Evolutionary conservation across 2,329 filamentous ascomycete species (phyloP), one percentile per base, ranked within the genome.

Genomic region (Fusarium mangiferae): DNA sequence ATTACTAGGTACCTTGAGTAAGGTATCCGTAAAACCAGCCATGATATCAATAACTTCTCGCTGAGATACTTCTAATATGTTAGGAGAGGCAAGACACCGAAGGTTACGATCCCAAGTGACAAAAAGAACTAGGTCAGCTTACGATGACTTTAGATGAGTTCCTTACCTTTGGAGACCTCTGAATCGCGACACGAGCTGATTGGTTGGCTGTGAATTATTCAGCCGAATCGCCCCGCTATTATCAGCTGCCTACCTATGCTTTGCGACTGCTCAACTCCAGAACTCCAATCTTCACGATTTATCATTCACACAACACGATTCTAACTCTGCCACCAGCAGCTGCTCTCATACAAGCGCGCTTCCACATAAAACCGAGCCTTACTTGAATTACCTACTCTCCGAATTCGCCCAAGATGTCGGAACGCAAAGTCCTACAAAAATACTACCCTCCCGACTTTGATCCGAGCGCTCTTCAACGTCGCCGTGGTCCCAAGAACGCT

Each of bases 401-500:
- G 8, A 36, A 33, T 38, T 39, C 57, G 70, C 33, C 79, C 84
- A 85, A 76, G 78, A 96, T 96, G 94, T 95, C 94, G 76, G 94
- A 97, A 85, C 91, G 94, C 79, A 96, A 96, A 84, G 94, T 96
- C 55, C 87, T 95, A 83, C 78, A 82, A 72, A 90, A 90, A 80
- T 90, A 90, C 82, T 91, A 88, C 78, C 90, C 90, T 83, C 93
- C 83, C 86, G 94, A 98, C 82, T 99, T 98, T 83, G 96, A 99
- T 83, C 96, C 96, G 18, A 91, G 91, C 33, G 91, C 93, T 78
- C 90, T 98, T 83, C 88, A 88, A 33, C 91, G 94, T 24, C 91
- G 90, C 70, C 90, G 89, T 74, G 91, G 86, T 35, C 90, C 91
- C 14, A 95, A 95, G 81, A 86, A 90, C 63, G 88, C 89, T 12